Base-by-base conservation (phyloP, 345 rosid species). In the Brassica carinata region DNA sequence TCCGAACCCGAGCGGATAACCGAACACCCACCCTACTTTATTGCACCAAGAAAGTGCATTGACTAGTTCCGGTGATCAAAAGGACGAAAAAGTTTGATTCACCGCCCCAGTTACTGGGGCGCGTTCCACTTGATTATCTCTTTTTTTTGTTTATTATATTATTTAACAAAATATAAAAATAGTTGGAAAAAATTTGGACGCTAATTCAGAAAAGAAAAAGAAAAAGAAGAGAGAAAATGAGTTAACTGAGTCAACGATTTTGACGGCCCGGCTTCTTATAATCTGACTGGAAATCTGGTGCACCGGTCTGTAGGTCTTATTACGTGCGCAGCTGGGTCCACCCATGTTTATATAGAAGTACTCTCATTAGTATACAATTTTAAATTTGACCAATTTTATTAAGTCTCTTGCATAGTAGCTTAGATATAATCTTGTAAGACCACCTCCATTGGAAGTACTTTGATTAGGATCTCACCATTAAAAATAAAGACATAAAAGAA, bases 61-160 rank as follows among this genome's bases (percentile, higher is more conserved):
- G 97, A 93, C 97, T 80, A 38, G 43, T 86, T 85, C 73, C 86
- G 15, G 23, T 77, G 69, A 87, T 79, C 51, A 43, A 43, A 73
- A 48, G 27, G 75, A 73, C 40, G 58, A 67, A 76, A 76, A 77
- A 62, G 8, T 70, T 69, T 75, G 73, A 85, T 77, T 81, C 92
- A 90, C 93, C 94, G 90, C 72, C 85, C 91, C 91, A 87, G 77
- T 78, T 36, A 33, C 86, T 74, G 85, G 96, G 94, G 87, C 94
- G 94, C 85, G 84, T 87, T 86, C 88, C 92, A 91, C 90, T 94
- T 93, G 97, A 88, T 17, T 77, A 19, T 38, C 15, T 2, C 17
- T 38, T 69, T 31, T 9, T 5, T 1, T 7, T 10, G 26, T 23
- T 23, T 23, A 23, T 23, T 23, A 23, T 23, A 23, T 23, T 23